Conservation (phyloP, 805 yeast species). For the Kuraishia piskuri region DNA sequence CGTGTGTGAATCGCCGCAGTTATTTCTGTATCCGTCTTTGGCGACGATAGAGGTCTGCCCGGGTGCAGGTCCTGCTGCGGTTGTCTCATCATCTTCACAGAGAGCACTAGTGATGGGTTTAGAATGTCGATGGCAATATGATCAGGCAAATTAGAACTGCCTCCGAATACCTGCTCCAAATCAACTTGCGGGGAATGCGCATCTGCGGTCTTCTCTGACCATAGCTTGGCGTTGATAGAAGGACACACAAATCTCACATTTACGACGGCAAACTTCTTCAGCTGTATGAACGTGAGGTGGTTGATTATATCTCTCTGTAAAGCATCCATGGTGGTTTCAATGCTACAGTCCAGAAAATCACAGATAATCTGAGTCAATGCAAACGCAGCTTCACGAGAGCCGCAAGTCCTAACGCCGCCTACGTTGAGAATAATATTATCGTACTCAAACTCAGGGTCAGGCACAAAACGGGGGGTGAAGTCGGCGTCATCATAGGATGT, state of each 20-base stretch:
- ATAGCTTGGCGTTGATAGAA: constrained; percentile 22
- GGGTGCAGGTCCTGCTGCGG: neutral
- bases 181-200: neutral
- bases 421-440: constrained; percentile 49
- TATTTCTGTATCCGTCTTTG: constrained; percentile 7
- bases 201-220: neutral
- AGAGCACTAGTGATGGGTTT: constrained; percentile 28
- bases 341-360: constrained; percentile 28
- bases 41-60: neutral
- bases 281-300: constrained; percentile 20
- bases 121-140: constrained; percentile 20
- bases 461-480: constrained; percentile 7
- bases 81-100: constrained; percentile 11
- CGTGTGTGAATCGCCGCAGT: constrained; percentile 23
- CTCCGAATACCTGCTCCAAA: constrained; percentile 10
- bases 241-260: constrained; percentile 45
- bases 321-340: constrained; percentile 49
- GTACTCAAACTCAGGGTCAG: constrained; percentile 31
- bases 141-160: constrained; percentile 12
- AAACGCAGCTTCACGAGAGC: constrained; percentile 29
- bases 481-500: constrained; percentile 22
- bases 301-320: constrained; percentile 54
- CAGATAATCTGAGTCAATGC: constrained; percentile 22
- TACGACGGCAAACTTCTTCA: constrained; percentile 20
- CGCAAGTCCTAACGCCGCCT: constrained; percentile 36